Conservation (phyloP, 805 yeast genomes). For the Candida rishiriensis region DNA sequence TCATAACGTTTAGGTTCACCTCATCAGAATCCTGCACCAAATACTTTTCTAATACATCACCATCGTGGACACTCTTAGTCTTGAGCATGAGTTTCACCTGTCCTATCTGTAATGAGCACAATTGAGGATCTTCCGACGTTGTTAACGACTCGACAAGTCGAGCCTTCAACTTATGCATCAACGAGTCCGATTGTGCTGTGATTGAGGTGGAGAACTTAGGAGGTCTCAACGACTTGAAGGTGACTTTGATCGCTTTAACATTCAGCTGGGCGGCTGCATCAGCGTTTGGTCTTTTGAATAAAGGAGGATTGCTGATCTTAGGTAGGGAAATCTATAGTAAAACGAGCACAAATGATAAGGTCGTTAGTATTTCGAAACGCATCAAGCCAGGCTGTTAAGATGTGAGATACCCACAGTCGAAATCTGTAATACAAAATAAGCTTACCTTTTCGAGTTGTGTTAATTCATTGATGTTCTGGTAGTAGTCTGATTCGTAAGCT, state of each 20-base stretch:
- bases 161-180: slow-evolving; percentile 35
- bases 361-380: slow-evolving; percentile 5
- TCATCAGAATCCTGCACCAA: slow-evolving; percentile 14
- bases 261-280: slow-evolving; percentile 22
- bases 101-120: slow-evolving; percentile 22
- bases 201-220: slow-evolving; percentile 52
- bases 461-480: slow-evolving; percentile 7
- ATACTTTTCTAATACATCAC: slow-evolving; percentile 26
- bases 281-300: slow-evolving; percentile 19
- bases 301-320: slow-evolving; percentile 21
- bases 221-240: slow-evolving; percentile 63
- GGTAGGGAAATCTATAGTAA: slow-evolving; percentile 10
- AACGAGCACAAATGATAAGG: neutral
- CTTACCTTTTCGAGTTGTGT: slow-evolving; percentile 10
- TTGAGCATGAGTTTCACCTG: slow-evolving; percentile 45
- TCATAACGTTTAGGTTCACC: slow-evolving; percentile 33
- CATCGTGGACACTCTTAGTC: slow-evolving; percentile 47
- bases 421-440: neutral
- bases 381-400: too few relatives aligned
- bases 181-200: slow-evolving; percentile 17
- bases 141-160: slow-evolving; percentile 28
- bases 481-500: slow-evolving; percentile 10
- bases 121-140: slow-evolving; percentile 23
- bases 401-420: neutral
- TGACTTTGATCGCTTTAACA: slow-evolving; percentile 19